Base-by-base conservation (phyloP, 805 yeast genomes). In the Candida nemodendra region DNA sequence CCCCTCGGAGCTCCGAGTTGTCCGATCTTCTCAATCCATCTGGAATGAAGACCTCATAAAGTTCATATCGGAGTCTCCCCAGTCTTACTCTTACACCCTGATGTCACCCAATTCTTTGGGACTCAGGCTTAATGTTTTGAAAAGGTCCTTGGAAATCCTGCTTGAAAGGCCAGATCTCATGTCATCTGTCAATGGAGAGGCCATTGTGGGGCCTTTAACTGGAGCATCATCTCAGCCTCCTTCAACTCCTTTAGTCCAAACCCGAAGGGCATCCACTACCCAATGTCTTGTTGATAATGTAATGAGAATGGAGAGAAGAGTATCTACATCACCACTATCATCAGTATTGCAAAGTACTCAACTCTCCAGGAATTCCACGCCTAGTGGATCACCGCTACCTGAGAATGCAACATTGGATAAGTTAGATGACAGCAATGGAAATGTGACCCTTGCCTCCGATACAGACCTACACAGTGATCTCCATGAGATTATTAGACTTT, bases 21-120 rank as follows among this genome's bases (percentile, higher is more conserved):
- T 14, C 11, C 3, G 19, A 11, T 6, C 34, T n/a, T 24, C 33
- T 8, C 8, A 29, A 25, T 22, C 38, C 22, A 2, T 34, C 9
- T 25, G 36, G 13, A 24, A 27, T 24, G 55, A 61, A 9, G 78
- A 81, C 38, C 68, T 84, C 14, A 56, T 80, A 27, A 73, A 70
- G 44, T 82, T 86, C 53, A 88, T 91, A 4, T 78, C 79, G 18
- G 89, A 84, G 49, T 84, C 93, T 9, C 77, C 93, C 1, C 90
- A 84, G 56, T 84, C 95, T 2, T 87, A 84, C 55, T 85, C 95
- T 0, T 87, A 87, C 57, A 87, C 93, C 3, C 85, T 84, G 37
- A 64, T 86, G 39, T 81, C 91, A 1, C 93, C 90, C 8, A 84
- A 84, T 55, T 82, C 95, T 1, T 61, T 87, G 39, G 86, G 93